Conservation (phyloP, 31 red algal genomes). For the Porphyra umbilicalis region DNA sequence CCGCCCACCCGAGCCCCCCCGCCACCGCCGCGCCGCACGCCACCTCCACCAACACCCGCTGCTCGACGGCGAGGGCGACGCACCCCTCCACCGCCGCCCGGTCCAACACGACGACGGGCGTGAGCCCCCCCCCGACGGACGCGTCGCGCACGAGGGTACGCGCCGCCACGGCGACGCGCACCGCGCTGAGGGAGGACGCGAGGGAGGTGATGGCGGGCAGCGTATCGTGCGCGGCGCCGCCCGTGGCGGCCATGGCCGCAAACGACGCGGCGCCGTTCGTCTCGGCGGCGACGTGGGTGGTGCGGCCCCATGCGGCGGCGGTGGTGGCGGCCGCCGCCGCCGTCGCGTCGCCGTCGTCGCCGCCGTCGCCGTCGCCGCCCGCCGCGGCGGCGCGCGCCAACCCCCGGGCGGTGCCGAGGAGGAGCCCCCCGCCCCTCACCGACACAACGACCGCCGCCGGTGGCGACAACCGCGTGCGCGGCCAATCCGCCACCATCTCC, state of each 20-base stretch:
- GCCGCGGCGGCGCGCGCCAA: constrained; percentile 17
- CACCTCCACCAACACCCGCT: constrained; percentile 81
- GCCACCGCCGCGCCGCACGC: constrained; percentile 89
- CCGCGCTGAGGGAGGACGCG: constrained; percentile 68
- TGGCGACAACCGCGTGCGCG: not conserved
- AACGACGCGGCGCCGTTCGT: constrained; percentile 71
- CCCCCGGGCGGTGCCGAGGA: constrained; percentile 65
- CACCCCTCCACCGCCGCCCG: constrained; percentile 74
- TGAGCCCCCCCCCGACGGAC: constrained; percentile 36
- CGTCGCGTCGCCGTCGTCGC: no score
- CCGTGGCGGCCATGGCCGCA: constrained; percentile 45
- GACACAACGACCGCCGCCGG: constrained; percentile 55
- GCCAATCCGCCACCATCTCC: constrained; percentile 48
- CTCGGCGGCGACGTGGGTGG: constrained; percentile 52
- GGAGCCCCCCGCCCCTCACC: constrained; percentile 85
- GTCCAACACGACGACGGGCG: constrained; percentile 36
- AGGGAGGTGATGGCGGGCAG: constrained; percentile 52
- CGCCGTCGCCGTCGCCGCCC: not conserved
- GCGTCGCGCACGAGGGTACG: not conserved
- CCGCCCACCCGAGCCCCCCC: constrained; percentile 4
- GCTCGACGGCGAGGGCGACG: constrained; percentile 48
- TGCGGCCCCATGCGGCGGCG: constrained; percentile 30
- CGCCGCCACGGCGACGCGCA: constrained; percentile 45
- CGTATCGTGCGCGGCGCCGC: constrained; percentile 17
- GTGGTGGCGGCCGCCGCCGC: no score